These are phyloP conservation scores for Buddleja alternifolia DNA, from an alignment of 257 asterid species.

Conservation along the genomic window DNA sequence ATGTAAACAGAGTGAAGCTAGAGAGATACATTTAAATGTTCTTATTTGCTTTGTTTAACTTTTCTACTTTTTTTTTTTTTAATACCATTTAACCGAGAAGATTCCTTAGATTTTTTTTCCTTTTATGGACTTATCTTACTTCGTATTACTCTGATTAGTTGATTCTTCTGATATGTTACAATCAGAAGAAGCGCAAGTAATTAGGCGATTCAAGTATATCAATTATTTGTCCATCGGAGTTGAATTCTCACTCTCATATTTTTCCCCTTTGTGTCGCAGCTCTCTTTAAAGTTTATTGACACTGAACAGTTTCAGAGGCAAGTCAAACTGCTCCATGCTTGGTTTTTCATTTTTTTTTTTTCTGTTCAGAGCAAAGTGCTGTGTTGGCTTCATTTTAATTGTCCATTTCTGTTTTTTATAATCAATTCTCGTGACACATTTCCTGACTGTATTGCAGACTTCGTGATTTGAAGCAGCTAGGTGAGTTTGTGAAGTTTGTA, in stretches of 20 bases:
- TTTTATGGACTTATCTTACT: neutral
- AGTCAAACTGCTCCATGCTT: constrained; percentile 23
- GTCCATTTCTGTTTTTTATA: constrained; percentile 10
- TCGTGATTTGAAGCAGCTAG: constrained; percentile 96
- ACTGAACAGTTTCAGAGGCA: constrained; percentile 93
- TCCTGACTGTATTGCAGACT: constrained; percentile 60
- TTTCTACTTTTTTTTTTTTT: neutral
- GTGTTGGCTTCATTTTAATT: neutral
- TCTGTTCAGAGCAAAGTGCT: neutral
- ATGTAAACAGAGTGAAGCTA: neutral
- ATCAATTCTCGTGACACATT: constrained; percentile 5
- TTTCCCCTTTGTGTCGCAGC: constrained; percentile 48
- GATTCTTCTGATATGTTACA: neutral
- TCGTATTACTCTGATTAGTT: neutral
- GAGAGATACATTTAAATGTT: neutral
- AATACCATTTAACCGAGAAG: neutral
- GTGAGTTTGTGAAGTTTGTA: constrained; percentile 46
- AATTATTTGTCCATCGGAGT: constrained; percentile 5
- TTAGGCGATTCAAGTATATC: neutral
- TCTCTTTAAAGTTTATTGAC: constrained; percentile 81
- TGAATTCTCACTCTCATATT: constrained; percentile 25
- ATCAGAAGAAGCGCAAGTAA: neutral
- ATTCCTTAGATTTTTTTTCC: neutral
- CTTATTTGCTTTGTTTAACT: neutral
- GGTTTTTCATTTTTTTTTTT: neutral